phyloP scores from a whole-genome alignment of 2,329 filamentous ascomycete species.

The Aspergillus fumigatus region DNA sequence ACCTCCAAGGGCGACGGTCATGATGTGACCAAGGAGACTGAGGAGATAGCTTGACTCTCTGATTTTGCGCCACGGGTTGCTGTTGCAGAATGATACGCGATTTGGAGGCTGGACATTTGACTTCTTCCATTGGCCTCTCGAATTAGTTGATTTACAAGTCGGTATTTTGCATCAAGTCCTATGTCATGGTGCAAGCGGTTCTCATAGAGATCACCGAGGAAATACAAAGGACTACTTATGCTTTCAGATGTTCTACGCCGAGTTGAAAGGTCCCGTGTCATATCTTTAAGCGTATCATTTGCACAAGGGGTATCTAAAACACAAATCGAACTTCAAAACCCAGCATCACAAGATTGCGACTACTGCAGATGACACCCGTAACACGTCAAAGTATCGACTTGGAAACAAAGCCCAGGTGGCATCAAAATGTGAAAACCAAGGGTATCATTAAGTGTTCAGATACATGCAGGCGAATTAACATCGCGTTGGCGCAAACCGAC shows the following conservation, averaged over 20 bases:
- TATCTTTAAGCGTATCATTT: conserved; percentile 2
- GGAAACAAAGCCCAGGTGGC: not conserved
- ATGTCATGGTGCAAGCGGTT: not conserved
- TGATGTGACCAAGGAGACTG: not conserved
- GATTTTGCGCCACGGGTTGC: not conserved
- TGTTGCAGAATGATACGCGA: not conserved
- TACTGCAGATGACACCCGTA: not conserved
- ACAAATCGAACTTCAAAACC: conserved; percentile 1
- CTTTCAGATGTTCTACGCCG: not conserved
- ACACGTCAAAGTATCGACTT: not conserved
- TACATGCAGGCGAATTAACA: not conserved
- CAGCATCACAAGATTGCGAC: not conserved
- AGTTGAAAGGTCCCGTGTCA: not conserved
- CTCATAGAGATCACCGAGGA: not conserved
- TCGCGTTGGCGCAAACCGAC: not conserved
- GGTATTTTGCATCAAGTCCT: not conserved
- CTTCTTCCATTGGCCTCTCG: not conserved
- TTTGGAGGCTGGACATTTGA: not conserved
- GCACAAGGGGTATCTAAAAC: conserved; percentile 19
- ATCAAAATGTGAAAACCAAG: not conserved
- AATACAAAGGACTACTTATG: not conserved
- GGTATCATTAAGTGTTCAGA: not conserved
- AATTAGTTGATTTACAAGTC: not conserved
- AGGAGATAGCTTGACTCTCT: not conserved
- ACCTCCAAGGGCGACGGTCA: not conserved